Conservation (phyloP, 139 green algal species). For the Chlorella vulgaris region DNA sequence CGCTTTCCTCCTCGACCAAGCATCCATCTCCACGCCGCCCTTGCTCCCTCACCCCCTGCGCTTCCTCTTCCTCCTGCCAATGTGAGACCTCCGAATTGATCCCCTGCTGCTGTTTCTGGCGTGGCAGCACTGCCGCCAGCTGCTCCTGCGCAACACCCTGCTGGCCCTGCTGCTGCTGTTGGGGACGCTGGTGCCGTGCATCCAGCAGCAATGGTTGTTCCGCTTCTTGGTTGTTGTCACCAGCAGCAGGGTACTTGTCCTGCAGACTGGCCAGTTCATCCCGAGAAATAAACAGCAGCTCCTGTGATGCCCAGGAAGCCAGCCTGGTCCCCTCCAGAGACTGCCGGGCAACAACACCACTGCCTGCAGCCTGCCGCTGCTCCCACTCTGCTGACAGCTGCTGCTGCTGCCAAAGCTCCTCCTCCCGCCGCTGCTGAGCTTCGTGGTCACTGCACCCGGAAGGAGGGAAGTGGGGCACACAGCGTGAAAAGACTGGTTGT, state of each 20-base stretch:
- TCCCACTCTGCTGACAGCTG: background rate
- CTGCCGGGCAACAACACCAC: too few relatives aligned
- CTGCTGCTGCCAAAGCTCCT: background rate
- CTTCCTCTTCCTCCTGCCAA: background rate
- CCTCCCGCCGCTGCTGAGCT: background rate
- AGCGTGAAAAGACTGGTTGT: background rate
- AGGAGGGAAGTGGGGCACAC: background rate
- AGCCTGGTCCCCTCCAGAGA: too few relatives aligned
- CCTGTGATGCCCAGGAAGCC: too few relatives aligned
- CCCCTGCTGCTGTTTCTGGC: background rate
- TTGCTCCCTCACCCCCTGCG: background rate
- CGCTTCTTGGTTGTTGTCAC: background rate
- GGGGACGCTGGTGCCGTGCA: too few relatives aligned
- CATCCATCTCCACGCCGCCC: too few relatives aligned
- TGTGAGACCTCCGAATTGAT: too few relatives aligned
- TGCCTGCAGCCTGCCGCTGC: background rate
- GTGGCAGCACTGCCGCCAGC: background rate
- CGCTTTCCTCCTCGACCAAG: too few relatives aligned
- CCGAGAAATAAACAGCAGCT: background rate
- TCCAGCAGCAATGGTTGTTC: background rate
- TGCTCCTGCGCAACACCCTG: background rate
- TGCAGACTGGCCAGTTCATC: background rate
- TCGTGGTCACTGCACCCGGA: constrained; percentile 15
- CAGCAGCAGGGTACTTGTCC: background rate
- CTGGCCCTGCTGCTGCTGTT: background rate